Evolutionary conservation across 306 rosid genomes (phyloP), one percentile per base, ranked within the genome.

Genomic region (Lupinus albus): DNA sequence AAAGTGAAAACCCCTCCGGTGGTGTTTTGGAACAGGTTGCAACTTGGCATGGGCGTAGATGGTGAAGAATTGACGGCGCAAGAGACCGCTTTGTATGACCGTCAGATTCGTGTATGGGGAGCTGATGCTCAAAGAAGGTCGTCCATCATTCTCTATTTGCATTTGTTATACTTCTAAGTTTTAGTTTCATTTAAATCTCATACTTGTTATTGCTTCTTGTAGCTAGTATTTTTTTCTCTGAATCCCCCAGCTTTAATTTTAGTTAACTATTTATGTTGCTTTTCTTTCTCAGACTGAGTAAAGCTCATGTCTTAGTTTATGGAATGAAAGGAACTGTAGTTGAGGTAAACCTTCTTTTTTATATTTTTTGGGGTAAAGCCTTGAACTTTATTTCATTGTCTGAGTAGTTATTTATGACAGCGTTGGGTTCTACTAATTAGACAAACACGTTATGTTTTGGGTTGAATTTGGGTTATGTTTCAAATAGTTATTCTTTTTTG

Each of bases 101-200:
- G 97, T 61, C 99, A 93, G 56, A 93, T 90, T 86, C 87, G 99
- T 88, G 99, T 90, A 81, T 93, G 99, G 99, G 99, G 99, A 7
- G 97, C 95, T 33, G 97, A 91, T 80, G 95, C 99, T n/a, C 99
- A 93, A 71, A 78, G 96, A 74, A 90, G 99, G 99, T 90, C 13
- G 0, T 62, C 11, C 4, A 4, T 52, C n/a, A 7, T 69, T 11
- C 20, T 21, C 5, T 5, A n/a, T 65, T 17, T 58, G 3, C 17
- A 48, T 33, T 28, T 57, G 35, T 49, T 39, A 17, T 14, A 15
- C 39, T 28, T 38, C 41, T 55, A 44, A 12, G 7, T 58, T 64
- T 17, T 64, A 42, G 72, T 65, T 66, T 78, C 71, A 49, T 71
- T 57, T 9, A 12, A 25, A 35, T 36, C 7, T 53, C 14, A 46